Evolutionary conservation across 1,284 basidiomycete genomes (phyloP), one percentile per base, ranked within the genome.

Genomic region (Cutaneotrichosporon cutaneum): DNA sequence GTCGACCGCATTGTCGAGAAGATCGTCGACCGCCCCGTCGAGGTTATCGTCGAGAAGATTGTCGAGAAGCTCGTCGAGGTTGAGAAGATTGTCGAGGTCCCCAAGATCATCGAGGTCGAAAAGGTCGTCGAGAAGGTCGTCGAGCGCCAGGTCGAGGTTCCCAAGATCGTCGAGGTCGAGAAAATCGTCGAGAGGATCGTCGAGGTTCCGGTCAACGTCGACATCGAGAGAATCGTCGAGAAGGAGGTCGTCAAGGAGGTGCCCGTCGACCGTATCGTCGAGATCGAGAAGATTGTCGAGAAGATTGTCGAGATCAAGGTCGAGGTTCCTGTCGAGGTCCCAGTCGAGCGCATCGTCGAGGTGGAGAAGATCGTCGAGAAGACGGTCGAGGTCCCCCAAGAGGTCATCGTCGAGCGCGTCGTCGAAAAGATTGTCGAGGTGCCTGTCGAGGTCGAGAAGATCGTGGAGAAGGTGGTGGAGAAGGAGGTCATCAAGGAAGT

Each of bases 391-490:
- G 56, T 84, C 83, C 62, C 63, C 33, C 72, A 65, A 7, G 74
- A 80, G 62, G 70, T 75, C 50, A 51, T 70, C 47, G 75, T 81
- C 47, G 76, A 78, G 55, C 71, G 67, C 59, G 64, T 71, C 27
- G 69, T 76, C 36, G 77, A 79, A 58, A 69, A 68, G 54, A 64
- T 68, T 21, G 81, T 85, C 58, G 85, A 74, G 53, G 69, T 75
- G 10, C 68, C 68, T 10, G 69, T 77, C 36, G 65, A 83, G 81
- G 63, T 67, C 26, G 74, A 82, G 59, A 81, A 56, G 78, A 78
- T 65, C 32, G 82, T 81, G 21, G 70, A 74, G 47, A 67, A 64
- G 48, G 53, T 70, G 18, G 68, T 73, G 22, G 77, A 73, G 59
- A 64, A 68, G 36, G 64, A 70, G 22, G 74, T 78, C 50, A 68